Evolutionary conservation across 2,329 filamentous ascomycete genomes (phyloP).

Genomic region (Ceratocystis albifundus): DNA sequence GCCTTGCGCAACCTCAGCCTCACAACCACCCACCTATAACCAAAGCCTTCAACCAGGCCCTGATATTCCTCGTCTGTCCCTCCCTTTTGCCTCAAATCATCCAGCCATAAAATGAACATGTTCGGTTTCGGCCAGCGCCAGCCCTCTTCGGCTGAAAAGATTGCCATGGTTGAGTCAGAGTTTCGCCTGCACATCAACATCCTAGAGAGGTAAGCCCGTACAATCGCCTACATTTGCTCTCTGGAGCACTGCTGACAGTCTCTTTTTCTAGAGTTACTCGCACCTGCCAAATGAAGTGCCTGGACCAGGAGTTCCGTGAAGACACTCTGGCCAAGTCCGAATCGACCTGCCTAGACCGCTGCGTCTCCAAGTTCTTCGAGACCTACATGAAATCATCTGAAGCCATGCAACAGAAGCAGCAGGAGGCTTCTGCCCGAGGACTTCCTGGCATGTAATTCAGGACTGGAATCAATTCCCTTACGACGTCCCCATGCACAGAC

Average conservation of each 20-base stretch:
- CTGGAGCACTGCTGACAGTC: not conserved
- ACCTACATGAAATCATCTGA: constrained; percentile 96
- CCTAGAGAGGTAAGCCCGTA: constrained; percentile 70
- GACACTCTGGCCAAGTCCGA: constrained; percentile 97
- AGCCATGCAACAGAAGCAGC: constrained; percentile 83
- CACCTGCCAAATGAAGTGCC: constrained; percentile 87
- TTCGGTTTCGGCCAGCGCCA: constrained; percentile 53
- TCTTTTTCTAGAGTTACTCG: constrained; percentile 55
- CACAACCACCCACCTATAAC: constrained; percentile 1
- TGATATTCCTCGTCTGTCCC: constrained; percentile 21
- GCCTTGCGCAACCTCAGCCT: constrained; percentile 17
- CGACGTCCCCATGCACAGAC: no score
- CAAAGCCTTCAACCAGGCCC: not conserved
- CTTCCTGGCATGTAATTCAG: constrained; percentile 20
- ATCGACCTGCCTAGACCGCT: constrained; percentile 94
- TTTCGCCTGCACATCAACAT: constrained; percentile 97
- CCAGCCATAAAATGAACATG: constrained; percentile 33
- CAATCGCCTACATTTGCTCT: not conserved
- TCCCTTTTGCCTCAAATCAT: constrained; percentile 5
- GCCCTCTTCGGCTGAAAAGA: constrained; percentile 91
- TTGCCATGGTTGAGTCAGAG: constrained; percentile 89
- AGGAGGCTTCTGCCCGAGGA: constrained; percentile 35
- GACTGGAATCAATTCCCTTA: not conserved
- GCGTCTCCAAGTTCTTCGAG: constrained; percentile 96
- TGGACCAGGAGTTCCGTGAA: constrained; percentile 87